These are phyloP conservation scores for Ophiostoma tasmaniense DNA, from an alignment of 2,329 filamentous ascomycete species.

Conservation along the genomic window DNA sequence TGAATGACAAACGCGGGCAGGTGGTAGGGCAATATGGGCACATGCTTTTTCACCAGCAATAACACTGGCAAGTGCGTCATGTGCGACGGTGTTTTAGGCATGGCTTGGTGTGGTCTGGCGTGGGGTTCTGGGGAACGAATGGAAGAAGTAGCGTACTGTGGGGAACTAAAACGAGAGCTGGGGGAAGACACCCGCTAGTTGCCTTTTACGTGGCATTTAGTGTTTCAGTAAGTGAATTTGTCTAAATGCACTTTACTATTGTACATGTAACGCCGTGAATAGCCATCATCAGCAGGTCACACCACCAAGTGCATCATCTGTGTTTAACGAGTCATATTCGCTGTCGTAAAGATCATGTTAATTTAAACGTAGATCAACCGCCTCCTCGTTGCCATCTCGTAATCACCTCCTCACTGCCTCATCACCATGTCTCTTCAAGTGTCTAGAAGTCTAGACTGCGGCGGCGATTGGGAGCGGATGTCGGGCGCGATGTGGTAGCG, in stretches of 20 bases:
- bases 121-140: not conserved
- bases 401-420: not conserved
- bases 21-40: not conserved
- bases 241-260: not conserved
- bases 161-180: not conserved
- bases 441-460: not conserved
- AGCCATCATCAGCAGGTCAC: not conserved
- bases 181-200: not conserved
- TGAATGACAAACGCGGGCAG: not conserved
- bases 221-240: not conserved
- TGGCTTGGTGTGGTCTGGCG: not conserved
- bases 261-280: not conserved
- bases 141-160: not conserved
- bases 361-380: not conserved
- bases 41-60: not conserved
- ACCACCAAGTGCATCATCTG: not conserved
- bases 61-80: not conserved
- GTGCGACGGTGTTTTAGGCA: not conserved
- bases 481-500: not conserved
- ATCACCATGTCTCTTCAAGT: not conserved
- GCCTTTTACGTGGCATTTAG: not conserved
- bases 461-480: not conserved
- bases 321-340: constrained; percentile 1
- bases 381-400: not conserved
- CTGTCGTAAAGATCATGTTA: not conserved